Base-by-base conservation (phyloP, 2,329 filamentous ascomycete genomes). In the Triangularia verruculosa region DNA sequence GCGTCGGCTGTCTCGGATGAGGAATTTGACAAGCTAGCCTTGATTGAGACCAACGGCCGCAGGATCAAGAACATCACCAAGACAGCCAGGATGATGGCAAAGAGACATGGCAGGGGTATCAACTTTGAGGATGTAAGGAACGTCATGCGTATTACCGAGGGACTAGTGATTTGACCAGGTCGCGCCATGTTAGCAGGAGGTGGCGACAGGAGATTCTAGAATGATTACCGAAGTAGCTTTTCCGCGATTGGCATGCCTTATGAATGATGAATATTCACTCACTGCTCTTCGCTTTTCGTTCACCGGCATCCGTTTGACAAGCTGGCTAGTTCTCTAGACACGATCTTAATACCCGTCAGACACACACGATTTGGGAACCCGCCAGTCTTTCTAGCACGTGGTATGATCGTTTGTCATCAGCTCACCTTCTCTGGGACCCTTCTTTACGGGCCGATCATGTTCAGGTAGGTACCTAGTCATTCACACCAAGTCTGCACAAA, bases 131-230 rank as follows among this genome's bases (percentile, higher is more conserved):
- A 72, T 39, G 57, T 72, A 11, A 61, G 59, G 57, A 67, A 69
- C 8, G 69, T 72, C 11, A 65, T 72, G 59, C 61, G 63, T 3
- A 72, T 72, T n/a, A 72, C 69, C 0, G 70, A 71, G 56, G 69
- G 69, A 0, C 12, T 69, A 2, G 30, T 51, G 2, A 59, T 71
- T 43, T 60, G 47, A 60, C 4, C 5, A 28, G 27, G 27, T n/a
- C n/a, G n/a, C n/a, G n/a, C n/a, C 27, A 9, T 5, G 27, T 28
- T 4, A 28, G 27, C 39, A 20, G n/a, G 12, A 47, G 2, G n/a
- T 3, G 39, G n/a, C 7, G 4, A 9, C 2, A 17, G 39, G 39
- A 17, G n/a, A n/a, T n/a, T 47, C 8, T 20, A 20, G 39, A 47
- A 20, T 47, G n/a, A n/a, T n/a, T n/a, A n/a, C n/a, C n/a, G n/a